These are phyloP conservation scores for Colletotrichum horii DNA, from an alignment of 2,329 filamentous ascomycete genomes.

Conservation along the genomic window DNA sequence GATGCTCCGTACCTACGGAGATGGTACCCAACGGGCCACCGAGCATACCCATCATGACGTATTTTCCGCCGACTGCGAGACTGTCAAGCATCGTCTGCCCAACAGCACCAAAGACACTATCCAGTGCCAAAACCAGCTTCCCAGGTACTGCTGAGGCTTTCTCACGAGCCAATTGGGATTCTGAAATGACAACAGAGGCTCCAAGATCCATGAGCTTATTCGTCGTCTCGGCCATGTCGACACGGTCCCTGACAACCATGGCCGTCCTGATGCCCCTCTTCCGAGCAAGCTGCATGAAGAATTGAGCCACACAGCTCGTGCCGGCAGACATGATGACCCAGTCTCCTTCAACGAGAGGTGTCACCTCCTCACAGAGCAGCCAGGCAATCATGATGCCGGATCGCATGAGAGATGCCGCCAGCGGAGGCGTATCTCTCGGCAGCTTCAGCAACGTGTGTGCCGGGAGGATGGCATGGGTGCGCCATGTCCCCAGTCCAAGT, in stretches of 20 bases:
- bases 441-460: not conserved
- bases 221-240: not conserved
- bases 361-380: not conserved
- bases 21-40: too few relatives aligned
- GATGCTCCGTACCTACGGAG: too few relatives aligned
- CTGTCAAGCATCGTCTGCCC: too few relatives aligned
- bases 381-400: not conserved
- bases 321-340: not conserved
- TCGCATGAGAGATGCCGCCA: not conserved
- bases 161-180: too few relatives aligned
- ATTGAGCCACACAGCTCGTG: not conserved
- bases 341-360: not conserved
- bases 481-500: not conserved
- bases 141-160: too few relatives aligned
- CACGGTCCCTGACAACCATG: not conserved
- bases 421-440: not conserved
- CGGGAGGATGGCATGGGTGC: not conserved
- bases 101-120: too few relatives aligned
- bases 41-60: too few relatives aligned
- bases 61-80: too few relatives aligned
- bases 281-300: not conserved
- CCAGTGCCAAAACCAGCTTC: too few relatives aligned
- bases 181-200: too few relatives aligned
- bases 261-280: not conserved
- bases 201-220: not conserved